Evolutionary conservation across 2,329 filamentous ascomycete species (phyloP), one percentile per base, ranked within the genome.

Genomic region (Cladosporium phlei): DNA sequence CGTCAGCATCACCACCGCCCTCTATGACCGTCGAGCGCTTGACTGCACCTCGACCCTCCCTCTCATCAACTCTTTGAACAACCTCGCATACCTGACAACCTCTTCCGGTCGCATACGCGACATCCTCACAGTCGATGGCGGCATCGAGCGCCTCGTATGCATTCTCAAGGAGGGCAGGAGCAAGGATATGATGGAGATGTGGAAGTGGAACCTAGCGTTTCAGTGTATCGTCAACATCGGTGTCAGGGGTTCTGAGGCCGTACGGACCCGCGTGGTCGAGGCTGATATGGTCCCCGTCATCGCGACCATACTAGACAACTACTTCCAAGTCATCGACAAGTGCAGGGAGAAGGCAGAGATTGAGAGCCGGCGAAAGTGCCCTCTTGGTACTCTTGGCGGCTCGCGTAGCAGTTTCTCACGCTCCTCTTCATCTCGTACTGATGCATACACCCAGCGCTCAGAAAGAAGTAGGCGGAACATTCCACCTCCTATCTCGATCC

Each of bases 151-250:
- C 55, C 75, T 98, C 58, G 88, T 98, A 65, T 96, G 89, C 78
- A 96, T 98, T 63, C 80, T 98, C 67, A 98, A 98, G 70, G 88
- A 95, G 69, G 93, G 93, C 53, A 80, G 93, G 64, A 96, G 88
- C 71, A 94, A 90, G 69, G 91, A 98, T 66, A 85, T 96, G 83
- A 96, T 97, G 91, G 91, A 96, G 67, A 95, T 95, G 87, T 98
- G 93, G 93, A 97, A 97, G 71, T 98, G 93, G 93, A 98, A 96
- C 64, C 78, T 98, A 53, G 93, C 93, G 44, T 98, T 98, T 68
- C 93, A 97, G 69, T 98, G 93, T 67, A 90, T 97, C 55, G 93
- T 98, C 65, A 98, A 98, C 68, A 97, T 98, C 63, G 93, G 93
- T 48, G 91, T 98, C 50, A 82, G 93, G 57, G 93, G 93, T 50